Conservation (phyloP, 2,329 filamentous ascomycete genomes). For the Cercospora brassicicola region DNA sequence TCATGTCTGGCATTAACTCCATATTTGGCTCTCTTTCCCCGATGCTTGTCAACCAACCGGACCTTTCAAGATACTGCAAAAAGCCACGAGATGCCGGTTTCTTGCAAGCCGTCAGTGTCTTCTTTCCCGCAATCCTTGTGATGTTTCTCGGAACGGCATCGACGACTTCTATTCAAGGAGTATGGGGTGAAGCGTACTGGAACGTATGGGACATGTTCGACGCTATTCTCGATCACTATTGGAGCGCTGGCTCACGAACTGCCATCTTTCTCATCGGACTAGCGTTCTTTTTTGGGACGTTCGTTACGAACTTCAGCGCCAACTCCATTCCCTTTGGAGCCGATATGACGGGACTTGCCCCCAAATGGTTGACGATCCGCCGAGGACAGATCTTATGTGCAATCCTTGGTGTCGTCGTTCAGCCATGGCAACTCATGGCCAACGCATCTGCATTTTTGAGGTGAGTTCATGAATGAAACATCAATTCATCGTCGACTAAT, state of each 20-base stretch:
- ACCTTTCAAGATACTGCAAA: slow-evolving; percentile 45
- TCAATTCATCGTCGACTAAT: background rate
- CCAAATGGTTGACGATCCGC: slow-evolving; percentile 50
- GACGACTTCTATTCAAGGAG: slow-evolving; percentile 39
- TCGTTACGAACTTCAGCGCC: slow-evolving; percentile 47
- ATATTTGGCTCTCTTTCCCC: slow-evolving; percentile 34
- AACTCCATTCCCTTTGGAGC: slow-evolving; percentile 47
- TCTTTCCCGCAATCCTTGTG: slow-evolving; percentile 45
- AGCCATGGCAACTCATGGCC: slow-evolving; percentile 64
- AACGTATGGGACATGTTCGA: slow-evolving; percentile 48
- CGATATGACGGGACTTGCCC: slow-evolving; percentile 53
- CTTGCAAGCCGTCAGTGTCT: slow-evolving; percentile 46
- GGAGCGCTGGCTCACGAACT: slow-evolving; percentile 42
- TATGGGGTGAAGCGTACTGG: slow-evolving; percentile 47
- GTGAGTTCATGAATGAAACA: slow-evolving; percentile 34
- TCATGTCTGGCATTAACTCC: slow-evolving; percentile 47
- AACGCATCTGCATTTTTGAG: slow-evolving; percentile 57
- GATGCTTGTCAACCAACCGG: slow-evolving; percentile 45
- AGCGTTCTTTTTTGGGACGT: slow-evolving; percentile 42
- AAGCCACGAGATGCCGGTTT: slow-evolving; percentile 34
- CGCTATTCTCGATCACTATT: slow-evolving; percentile 44
- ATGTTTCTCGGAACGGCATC: slow-evolving; percentile 48
- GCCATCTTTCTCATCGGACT: slow-evolving; percentile 44
- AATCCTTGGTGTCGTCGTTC: slow-evolving; percentile 52
- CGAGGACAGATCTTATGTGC: slow-evolving; percentile 43